Evolutionary conservation across 2,329 filamentous ascomycete genomes (phyloP).

Genomic region (Laburnicola sp.): DNA sequence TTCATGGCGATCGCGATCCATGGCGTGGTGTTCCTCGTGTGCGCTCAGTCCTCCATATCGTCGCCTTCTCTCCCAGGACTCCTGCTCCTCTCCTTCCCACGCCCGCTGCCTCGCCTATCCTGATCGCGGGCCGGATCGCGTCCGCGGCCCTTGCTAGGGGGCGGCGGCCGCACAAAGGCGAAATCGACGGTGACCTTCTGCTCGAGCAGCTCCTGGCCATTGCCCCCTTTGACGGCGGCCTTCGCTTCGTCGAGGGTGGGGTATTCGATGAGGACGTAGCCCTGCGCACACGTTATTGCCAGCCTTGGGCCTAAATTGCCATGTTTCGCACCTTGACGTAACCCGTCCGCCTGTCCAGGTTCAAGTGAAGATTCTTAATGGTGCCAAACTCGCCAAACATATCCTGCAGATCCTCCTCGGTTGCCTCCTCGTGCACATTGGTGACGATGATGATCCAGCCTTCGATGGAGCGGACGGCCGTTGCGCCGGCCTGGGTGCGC

Average conservation of each 20-base stretch:
- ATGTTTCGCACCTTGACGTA: slow-evolving; percentile 72
- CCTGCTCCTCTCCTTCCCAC: slow-evolving; percentile 47
- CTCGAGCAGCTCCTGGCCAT: slow-evolving; percentile 76
- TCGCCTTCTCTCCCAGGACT: slow-evolving; percentile 48
- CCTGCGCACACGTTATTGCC: slow-evolving; percentile 53
- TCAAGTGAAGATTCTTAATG: slow-evolving; percentile 84
- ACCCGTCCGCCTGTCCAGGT: slow-evolving; percentile 78
- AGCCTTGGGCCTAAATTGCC: background rate
- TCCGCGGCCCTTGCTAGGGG: slow-evolving; percentile 52
- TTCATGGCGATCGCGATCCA: background rate
- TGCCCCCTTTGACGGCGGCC: slow-evolving; percentile 79
- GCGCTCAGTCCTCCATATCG: slow-evolving; percentile 34
- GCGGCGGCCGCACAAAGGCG: slow-evolving; percentile 80
- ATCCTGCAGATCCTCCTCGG: slow-evolving; percentile 80
- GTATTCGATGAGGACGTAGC: slow-evolving; percentile 85
- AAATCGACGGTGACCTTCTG: slow-evolving; percentile 82
- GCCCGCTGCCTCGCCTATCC: slow-evolving; percentile 37
- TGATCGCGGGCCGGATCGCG: slow-evolving; percentile 30
- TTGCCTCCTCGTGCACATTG: slow-evolving; percentile 85
- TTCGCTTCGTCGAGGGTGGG: slow-evolving; percentile 76
- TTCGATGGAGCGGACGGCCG: slow-evolving; percentile 82
- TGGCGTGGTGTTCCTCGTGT: background rate
- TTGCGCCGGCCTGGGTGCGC: slow-evolving; percentile 73
- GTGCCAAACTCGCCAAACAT: slow-evolving; percentile 82
- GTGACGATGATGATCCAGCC: slow-evolving; percentile 88